Conservation (phyloP, 305 asterid genomes). For the Withania somnifera region DNA sequence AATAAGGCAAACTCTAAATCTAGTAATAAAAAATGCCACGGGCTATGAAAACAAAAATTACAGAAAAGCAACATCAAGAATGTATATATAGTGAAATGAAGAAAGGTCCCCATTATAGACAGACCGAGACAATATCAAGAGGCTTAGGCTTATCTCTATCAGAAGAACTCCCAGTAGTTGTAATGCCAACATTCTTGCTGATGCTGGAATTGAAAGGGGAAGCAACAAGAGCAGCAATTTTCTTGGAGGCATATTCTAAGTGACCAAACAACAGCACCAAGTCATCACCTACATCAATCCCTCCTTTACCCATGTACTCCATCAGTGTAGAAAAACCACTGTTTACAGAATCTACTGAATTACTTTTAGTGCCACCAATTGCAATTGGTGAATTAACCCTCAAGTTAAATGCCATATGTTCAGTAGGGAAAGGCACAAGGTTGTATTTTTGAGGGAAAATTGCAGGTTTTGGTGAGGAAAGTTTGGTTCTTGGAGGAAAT, state of each 20-base stretch:
- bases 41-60: neutral
- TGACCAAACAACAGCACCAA: conserved; percentile 51
- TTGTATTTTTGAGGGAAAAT: conserved; percentile 15
- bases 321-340: conserved; percentile 46
- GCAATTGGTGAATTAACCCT: conserved; percentile 26
- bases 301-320: conserved; percentile 55
- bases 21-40: neutral
- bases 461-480: conserved; percentile 15
- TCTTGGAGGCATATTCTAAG: conserved; percentile 72
- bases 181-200: conserved; percentile 12
- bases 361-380: conserved; percentile 3
- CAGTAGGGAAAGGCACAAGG: conserved; percentile 14
- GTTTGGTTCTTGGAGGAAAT: conserved; percentile 21
- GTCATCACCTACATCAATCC: conserved; percentile 57
- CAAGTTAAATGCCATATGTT: conserved; percentile 30
- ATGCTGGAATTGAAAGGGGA: conserved; percentile 70
- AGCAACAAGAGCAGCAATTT: conserved; percentile 81
- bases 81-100: neutral
- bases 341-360: conserved; percentile 12
- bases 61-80: neutral
- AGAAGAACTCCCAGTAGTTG: conserved; percentile 5
- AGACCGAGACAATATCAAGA: conserved; percentile 70
- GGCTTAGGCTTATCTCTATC: conserved; percentile 90
- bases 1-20: neutral
- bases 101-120: conserved; percentile 11